phyloP scores from a whole-genome alignment of 2,329 filamentous ascomycete species.

The Pseudopithomyces chartarum region DNA sequence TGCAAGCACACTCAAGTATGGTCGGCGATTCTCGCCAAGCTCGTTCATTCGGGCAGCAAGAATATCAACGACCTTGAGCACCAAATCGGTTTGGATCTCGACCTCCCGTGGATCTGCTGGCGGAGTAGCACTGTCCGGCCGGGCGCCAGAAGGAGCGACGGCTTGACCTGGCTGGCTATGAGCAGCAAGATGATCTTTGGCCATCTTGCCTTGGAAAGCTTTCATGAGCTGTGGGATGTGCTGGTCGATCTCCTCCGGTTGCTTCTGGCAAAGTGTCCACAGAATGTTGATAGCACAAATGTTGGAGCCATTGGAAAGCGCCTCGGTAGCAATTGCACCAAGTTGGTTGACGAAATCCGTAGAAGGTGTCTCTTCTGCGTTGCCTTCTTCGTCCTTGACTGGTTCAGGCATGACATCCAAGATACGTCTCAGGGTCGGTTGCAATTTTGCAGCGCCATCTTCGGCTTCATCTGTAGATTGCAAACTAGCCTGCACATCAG shows the following conservation, averaged over 20 bases:
- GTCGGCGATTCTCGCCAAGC: conserved; percentile 85
- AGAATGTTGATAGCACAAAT: conserved; percentile 89
- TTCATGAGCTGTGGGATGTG: conserved; percentile 92
- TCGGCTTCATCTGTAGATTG: conserved; percentile 76
- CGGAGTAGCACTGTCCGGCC: conserved; percentile 62
- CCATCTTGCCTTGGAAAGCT: conserved; percentile 86
- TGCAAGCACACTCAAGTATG: conserved; percentile 93
- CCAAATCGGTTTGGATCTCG: conserved; percentile 86
- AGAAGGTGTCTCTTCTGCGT: conserved; percentile 74
- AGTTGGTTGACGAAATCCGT: conserved; percentile 88
- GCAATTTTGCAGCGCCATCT: conserved; percentile 63
- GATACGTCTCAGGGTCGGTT: conserved; percentile 79
- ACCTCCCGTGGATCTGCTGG: conserved; percentile 77
- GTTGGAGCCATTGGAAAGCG: conserved; percentile 79
- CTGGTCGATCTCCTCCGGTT: conserved; percentile 84
- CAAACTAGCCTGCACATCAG: conserved; percentile 91
- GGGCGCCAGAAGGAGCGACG: conserved; percentile 37
- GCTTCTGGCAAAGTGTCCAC: conserved; percentile 86
- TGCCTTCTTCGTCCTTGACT: conserved; percentile 82
- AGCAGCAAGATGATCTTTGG: conserved; percentile 84
- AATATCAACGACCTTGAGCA: conserved; percentile 94
- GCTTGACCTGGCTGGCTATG: conserved; percentile 48
- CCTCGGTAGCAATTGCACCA: conserved; percentile 85
- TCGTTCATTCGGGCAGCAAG: conserved; percentile 91
- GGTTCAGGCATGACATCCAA: conserved; percentile 84